These are phyloP conservation scores for Raffaelea albimanens DNA, from an alignment of 2,329 filamentous ascomycete species.

Conservation along the genomic window DNA sequence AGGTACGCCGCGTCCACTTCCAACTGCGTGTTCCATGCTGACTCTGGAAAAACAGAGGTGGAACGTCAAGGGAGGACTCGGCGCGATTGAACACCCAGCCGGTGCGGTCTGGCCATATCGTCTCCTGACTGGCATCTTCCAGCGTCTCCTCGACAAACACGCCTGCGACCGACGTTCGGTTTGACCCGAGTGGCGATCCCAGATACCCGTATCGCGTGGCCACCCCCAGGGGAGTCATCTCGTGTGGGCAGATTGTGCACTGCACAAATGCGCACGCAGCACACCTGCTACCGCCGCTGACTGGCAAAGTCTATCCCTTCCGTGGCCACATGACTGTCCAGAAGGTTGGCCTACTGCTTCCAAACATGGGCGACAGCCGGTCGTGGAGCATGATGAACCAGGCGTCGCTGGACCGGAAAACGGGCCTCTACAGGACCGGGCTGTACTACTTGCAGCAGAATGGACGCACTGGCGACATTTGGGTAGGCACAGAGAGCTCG, in stretches of 20 bases:
- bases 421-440: neutral
- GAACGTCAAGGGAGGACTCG: neutral
- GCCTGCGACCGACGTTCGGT: slow-evolving; percentile 16
- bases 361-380: slow-evolving; percentile 5
- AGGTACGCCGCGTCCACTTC: too few species aligned
- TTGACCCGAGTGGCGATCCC: neutral
- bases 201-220: slow-evolving; percentile 11
- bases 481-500: slow-evolving; percentile 8
- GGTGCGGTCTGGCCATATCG: slow-evolving; percentile 30
- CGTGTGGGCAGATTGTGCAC: slow-evolving; percentile 25
- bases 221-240: slow-evolving; percentile 26
- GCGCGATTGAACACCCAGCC: slow-evolving; percentile 10
- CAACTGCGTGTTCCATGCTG: too few species aligned
- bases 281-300: slow-evolving; percentile 28
- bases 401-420: neutral
- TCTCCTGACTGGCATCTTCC: slow-evolving; percentile 25
- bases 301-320: slow-evolving; percentile 26
- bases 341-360: slow-evolving; percentile 17
- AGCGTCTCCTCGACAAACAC: slow-evolving; percentile 22
- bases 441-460: slow-evolving; percentile 12
- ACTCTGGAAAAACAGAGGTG: too few species aligned
- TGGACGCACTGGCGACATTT: slow-evolving; percentile 7
- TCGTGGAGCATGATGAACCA: slow-evolving; percentile 13
- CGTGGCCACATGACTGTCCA: slow-evolving; percentile 34
- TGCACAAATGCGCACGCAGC: slow-evolving; percentile 32